Base-by-base conservation (phyloP, 2,329 filamentous ascomycete species). In the Exophiala mesophila region DNA sequence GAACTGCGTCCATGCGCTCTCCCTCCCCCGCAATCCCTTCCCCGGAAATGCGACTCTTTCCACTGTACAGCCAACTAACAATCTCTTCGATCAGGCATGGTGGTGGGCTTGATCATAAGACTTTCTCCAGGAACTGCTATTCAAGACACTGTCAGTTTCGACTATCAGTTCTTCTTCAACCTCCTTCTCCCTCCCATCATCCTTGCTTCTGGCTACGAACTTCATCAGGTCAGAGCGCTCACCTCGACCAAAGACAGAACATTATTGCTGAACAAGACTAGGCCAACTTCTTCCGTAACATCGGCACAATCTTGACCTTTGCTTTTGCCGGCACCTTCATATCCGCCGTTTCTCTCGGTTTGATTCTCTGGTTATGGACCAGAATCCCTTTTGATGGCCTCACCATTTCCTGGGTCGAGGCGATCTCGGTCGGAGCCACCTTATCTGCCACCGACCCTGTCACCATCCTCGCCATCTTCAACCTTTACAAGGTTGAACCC, bases 81-180 rank as follows among this genome's bases (percentile, higher is more conserved):
- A n/a, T n/a, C 23, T 26, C 17, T 16, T 28, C 31, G 6, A 8
- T 19, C 40, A 94, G 90, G 90, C 58, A 97, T 97, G 92, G 83
- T 88, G 45, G 88, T 98, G 47, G 92, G 92, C 4, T 72, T 98
- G 57, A 77, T 94, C 46, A 80, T 98, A 45, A 80, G 92, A 59
- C 71, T 96, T 50, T 86, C 81, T 31, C 82, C 84, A 39, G 83
- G 84, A 53, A 83, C 87, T 50, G 87, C 84, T 50, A 88, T 98
- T 57, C 83, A 89, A 63, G 85, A 86, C 61, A 82, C 87, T 52
- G 88, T 98, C 60, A 94, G 84, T 66, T 98, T 98, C 73, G 85
- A 97, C 70, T 96, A 96, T 64, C 89, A 97, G 62, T 95, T 97
- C 73, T 98, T 98, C 74, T 98, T 98, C 75, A 98, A 98, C 66